Evolutionary conservation across 164 flowering plant species (phyloP).

Genomic region (Taxillus chinensis): DNA sequence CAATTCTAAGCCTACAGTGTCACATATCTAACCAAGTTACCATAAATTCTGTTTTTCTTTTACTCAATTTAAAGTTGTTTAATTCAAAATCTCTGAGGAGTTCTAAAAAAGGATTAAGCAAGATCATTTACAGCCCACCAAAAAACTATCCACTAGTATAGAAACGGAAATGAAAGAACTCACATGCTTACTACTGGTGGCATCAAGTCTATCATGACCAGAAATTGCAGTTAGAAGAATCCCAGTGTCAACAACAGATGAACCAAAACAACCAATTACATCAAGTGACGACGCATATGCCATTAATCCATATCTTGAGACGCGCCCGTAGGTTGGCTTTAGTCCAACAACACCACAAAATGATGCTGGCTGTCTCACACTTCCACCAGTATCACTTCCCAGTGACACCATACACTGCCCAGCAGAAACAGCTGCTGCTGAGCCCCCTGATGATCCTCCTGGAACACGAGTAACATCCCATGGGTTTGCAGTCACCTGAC

Average conservation of each 20-base stretch:
- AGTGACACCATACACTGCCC: slow-evolving; percentile 83
- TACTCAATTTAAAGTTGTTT: too few relatives aligned
- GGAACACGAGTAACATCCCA: slow-evolving; percentile 91
- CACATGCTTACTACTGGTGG: slow-evolving; percentile 82
- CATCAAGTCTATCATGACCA: slow-evolving; percentile 81
- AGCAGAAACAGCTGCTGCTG: slow-evolving; percentile 98
- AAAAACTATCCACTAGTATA: neutral
- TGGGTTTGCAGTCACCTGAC: slow-evolving; percentile 89
- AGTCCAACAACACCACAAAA: slow-evolving; percentile 98
- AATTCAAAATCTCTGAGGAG: too few relatives aligned
- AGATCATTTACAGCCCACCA: too few relatives aligned
- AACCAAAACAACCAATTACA: slow-evolving; percentile 88
- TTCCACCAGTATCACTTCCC: slow-evolving; percentile 98
- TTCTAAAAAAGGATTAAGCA: too few relatives aligned
- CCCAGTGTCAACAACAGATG: slow-evolving; percentile 82
- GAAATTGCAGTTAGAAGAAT: slow-evolving; percentile 76
- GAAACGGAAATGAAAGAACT: slow-evolving; percentile 5
- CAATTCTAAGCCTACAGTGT: too few relatives aligned
- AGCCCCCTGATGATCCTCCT: slow-evolving; percentile 98
- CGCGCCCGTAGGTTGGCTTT: slow-evolving; percentile 96
- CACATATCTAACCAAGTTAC: too few relatives aligned
- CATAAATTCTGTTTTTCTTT: too few relatives aligned
- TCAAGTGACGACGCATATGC: slow-evolving; percentile 97
- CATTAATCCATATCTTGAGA: slow-evolving; percentile 96
- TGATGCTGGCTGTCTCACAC: slow-evolving; percentile 97